Evolutionary conservation across 1,284 basidiomycete species (phyloP), one percentile per base, ranked within the genome.

Genomic region (Trichosporon faecale): DNA sequence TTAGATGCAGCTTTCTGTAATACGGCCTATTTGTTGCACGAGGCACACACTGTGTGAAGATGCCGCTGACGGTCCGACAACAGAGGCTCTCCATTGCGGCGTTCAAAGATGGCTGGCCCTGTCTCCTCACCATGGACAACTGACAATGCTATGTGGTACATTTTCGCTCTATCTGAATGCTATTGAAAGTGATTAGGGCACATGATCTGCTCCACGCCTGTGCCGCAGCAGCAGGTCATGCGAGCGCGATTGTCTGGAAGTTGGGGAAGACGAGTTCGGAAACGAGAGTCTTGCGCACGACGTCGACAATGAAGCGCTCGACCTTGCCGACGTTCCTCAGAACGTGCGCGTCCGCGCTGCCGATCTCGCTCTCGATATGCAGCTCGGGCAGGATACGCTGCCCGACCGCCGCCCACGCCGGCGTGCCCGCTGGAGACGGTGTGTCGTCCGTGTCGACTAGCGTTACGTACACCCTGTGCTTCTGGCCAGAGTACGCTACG

Each of bases 301-400:
- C 91, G 76, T 99, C 95, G 80, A 94, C 91, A 66, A 98, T 92
- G 82, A 99, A 99, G 68, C 91, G 87, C 84, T 99, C 97, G 37
- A 99, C 93, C 74, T 97, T 91, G 3, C 93, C 95, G 21, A 99
- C 97, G 76, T 99, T 99, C 81, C 94, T 92, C 75, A 99, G 82
- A 2, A 97, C 93, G 85, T 98, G 95, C 75, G 95, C 97, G 80
- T 98, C 95, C 31, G 91, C 86, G 85, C 98, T 93, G 0, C 97
- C 97, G 66, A 99, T 96, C 84, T 97, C 94, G 79, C 91, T 94
- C 83, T 99, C 96, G 79, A 99, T 95, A 75, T 91, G 88, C 69
- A 98, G 91, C n/a, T 89, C 88, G 0, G 93, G 93, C n/a, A 99
- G 85, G 31, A 99, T 85, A 27, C 92, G 88, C 76, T 92, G 89